Evolutionary conservation across 352 stramenopile genomes (phyloP), one percentile per base, ranked within the genome.

Genomic region (Phytopythium boreale): DNA sequence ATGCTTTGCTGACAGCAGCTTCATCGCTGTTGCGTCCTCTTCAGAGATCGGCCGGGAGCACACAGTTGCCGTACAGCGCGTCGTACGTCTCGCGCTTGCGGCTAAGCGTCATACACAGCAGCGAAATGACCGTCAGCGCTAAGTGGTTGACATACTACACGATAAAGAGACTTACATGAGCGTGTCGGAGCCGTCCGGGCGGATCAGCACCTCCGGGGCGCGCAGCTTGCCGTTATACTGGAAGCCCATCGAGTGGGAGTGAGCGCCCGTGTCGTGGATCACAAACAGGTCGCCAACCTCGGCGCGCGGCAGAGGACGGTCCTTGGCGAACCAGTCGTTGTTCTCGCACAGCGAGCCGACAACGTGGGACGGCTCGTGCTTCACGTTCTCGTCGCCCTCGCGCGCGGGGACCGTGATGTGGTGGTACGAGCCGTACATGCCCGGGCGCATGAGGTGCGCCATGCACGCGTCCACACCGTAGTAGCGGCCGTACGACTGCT

Each of bases 221-320:
- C 89, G 86, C 56, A 96, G 78, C 64, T 96, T 97, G 68, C 89
- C 89, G 57, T 97, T 97, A 84, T 97, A 97, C 74, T 97, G 89
- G 69, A 97, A 97, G 31, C 89, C 89, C 89, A 97, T 97, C 67
- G 87, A 96, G 76, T 96, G 88, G n/a, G 86, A 79, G 71, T 97
- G 89, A 47, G 89, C 89, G 52, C 89, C 89, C 3, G 87, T 94
- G 72, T 97, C 89, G 74, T 96, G 79, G 59, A 97, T 93, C 51
- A 96, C 88, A 63, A 97, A 96, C 27, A 97, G 68, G 64, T 97
- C 89, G 56, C 87, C 88, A 17, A 96, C 86, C 44, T 87, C 55
- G 8, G 87, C 84, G 20, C 66, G 77, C 34, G 88, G 87, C 50
- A 96, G 69, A 34, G 69, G 56, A 14, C 88, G 82, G 63, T 96